phyloP scores from a whole-genome alignment of 495 filamentous ascomycete species.

The Delitschia confertaspora region DNA sequence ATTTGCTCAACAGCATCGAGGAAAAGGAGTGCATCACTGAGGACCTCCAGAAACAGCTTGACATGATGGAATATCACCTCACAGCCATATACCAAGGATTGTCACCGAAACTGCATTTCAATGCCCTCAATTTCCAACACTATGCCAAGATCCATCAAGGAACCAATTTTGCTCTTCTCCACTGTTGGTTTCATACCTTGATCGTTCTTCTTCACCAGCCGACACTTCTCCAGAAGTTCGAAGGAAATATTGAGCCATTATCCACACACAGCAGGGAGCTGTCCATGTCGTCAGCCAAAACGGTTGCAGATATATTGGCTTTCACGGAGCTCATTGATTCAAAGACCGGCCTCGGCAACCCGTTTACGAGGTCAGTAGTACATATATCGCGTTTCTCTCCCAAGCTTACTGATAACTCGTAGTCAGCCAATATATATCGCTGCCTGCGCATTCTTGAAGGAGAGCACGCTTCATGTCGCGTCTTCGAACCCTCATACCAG shows the following conservation, averaged over 20 bases:
- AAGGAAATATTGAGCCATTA: conserved; percentile 57
- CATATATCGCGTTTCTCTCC: background rate
- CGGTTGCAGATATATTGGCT: conserved; percentile 73
- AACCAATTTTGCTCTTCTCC: conserved; percentile 76
- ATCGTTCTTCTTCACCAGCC: conserved; percentile 80
- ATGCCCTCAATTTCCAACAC: conserved; percentile 50
- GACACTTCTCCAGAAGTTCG: conserved; percentile 67
- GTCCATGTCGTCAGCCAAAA: conserved; percentile 81
- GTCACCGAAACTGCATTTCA: conserved; percentile 64
- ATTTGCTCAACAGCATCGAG: conserved; percentile 74
- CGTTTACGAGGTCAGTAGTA: conserved; percentile 51
- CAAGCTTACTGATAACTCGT: background rate
- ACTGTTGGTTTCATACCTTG: conserved; percentile 85
- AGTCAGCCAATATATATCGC: conserved; percentile 87
- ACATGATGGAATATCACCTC: conserved; percentile 65
- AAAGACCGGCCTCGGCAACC: conserved; percentile 72
- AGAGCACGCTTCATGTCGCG: conserved; percentile 51
- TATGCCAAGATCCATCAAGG: conserved; percentile 70
- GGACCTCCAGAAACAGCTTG: conserved; percentile 59
- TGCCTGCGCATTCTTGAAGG: conserved; percentile 76
- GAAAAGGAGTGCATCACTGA: conserved; percentile 63
- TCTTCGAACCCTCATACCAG: conserved; percentile 49
- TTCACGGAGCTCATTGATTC: conserved; percentile 73
- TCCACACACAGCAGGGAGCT: conserved; percentile 69
- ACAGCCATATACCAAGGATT: conserved; percentile 71